phyloP scores from a whole-genome alignment of 2,329 filamentous ascomycete species.

The Mycosphaerella arachidis region DNA sequence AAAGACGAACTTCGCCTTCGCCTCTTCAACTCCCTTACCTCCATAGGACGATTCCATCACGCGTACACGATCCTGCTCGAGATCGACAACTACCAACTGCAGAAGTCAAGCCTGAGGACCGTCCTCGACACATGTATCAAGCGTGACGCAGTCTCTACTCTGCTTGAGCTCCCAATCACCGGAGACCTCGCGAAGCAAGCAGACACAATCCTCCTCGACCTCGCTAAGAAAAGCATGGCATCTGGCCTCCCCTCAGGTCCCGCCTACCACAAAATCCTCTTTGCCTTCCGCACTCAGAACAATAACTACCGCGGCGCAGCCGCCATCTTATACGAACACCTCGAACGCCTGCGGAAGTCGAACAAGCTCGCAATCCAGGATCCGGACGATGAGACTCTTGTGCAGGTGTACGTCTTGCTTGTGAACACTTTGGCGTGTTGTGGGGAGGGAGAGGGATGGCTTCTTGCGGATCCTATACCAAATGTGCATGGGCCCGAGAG shows the following conservation, averaged over 20 bases:
- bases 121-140: constrained; percentile 50
- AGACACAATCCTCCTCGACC: constrained; percentile 69
- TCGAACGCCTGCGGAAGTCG: constrained; percentile 45
- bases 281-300: constrained; percentile 80
- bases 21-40: constrained; percentile 75
- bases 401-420: constrained; percentile 77
- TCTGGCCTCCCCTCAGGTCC: constrained; percentile 34
- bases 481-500: constrained; percentile 33
- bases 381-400: constrained; percentile 52
- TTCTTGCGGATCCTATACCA: constrained; percentile 53
- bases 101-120: constrained; percentile 62
- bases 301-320: constrained; percentile 79
- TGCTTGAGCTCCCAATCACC: constrained; percentile 74
- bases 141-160: constrained; percentile 25
- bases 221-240: constrained; percentile 60
- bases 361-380: constrained; percentile 23
- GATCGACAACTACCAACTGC: constrained; percentile 65
- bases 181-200: constrained; percentile 67
- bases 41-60: constrained; percentile 73
- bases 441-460: constrained; percentile 76
- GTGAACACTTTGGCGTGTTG: constrained; percentile 92
- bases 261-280: constrained; percentile 83
- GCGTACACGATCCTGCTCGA: constrained; percentile 75
- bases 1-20: constrained; percentile 72
- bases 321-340: constrained; percentile 52